Percentiles rank a stretch among this genome's conserved stretches.
phyloP scores from a whole-genome alignment of 305 asterid species.

The Solanum chacoense region DNA sequence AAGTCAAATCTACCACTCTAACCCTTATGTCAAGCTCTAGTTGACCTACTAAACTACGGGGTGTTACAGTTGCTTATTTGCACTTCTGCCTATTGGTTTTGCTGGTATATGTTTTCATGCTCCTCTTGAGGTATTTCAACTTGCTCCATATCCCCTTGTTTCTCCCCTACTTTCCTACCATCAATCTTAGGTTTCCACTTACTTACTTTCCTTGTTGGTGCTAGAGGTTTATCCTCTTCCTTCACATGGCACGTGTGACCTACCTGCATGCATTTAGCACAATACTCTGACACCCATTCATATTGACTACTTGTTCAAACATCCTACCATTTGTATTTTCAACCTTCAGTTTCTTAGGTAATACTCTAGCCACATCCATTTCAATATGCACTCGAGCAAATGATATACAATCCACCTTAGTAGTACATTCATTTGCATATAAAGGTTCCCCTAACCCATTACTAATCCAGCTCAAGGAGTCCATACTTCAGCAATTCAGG shows the following conservation, averaged over 20 bases:
- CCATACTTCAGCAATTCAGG: not conserved
- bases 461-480: not conserved
- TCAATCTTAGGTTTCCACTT: not conserved
- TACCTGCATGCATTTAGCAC: not conserved
- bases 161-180: not conserved
- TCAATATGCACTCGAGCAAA: not conserved
- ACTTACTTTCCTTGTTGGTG: not conserved
- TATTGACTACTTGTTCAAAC: not conserved
- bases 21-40: too few species aligned
- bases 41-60: too few species aligned
- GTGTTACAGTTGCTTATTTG: not conserved
- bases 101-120: not conserved
- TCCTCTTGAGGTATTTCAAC: not conserved
- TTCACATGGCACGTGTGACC: not conserved
- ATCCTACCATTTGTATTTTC: not conserved
- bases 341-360: not conserved
- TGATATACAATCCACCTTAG: not conserved
- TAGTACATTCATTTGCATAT: not conserved
- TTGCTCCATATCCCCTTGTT: not conserved
- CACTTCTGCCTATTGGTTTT: not conserved
- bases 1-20: too few species aligned
- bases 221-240: not conserved
- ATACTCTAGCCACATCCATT: not conserved
- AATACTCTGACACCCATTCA: not conserved
- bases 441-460: not conserved